Evolutionary conservation across 371 early-diverging fungal genomes (phyloP).

Genomic region (Zychaea mexicana): DNA sequence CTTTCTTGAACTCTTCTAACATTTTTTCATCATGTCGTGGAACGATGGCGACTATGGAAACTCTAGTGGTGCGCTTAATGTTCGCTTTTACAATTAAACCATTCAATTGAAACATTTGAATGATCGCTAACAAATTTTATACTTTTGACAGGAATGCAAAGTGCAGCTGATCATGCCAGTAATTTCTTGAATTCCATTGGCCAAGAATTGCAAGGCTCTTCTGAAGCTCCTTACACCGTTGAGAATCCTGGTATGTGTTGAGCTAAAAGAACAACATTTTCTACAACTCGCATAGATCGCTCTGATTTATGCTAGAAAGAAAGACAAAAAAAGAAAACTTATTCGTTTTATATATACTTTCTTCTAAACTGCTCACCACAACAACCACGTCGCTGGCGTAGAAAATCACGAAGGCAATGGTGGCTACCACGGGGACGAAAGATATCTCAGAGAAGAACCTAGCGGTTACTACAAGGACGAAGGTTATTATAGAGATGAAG

Average conservation of each 20-base stretch:
- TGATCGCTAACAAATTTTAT: background rate
- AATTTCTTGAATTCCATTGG: conserved; percentile 51
- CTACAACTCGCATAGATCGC: too few relatives aligned
- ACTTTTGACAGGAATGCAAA: conserved; percentile 9
- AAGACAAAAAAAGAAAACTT: too few relatives aligned
- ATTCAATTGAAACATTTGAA: too few relatives aligned
- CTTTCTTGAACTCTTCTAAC: background rate
- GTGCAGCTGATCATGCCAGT: conserved; percentile 45
- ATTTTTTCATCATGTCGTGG: conserved; percentile 10
- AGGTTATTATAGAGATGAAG: conserved; percentile 10
- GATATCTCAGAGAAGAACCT: conserved; percentile 6
- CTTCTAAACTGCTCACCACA: too few relatives aligned
- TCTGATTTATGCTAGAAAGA: too few relatives aligned
- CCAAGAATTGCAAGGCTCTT: conserved; percentile 34
- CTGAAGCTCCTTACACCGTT: conserved; percentile 8
- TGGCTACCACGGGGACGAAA: conserved; percentile 18
- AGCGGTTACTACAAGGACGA: conserved; percentile 16
- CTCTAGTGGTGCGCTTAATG: background rate
- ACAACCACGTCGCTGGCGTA: background rate
- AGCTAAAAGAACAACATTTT: background rate
- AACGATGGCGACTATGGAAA: conserved; percentile 1
- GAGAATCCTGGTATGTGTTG: background rate
- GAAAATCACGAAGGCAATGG: conserved; percentile 8
- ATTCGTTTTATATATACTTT: too few relatives aligned
- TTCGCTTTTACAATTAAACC: background rate